Conservation (phyloP, 2,329 filamentous ascomycete species). For the Penicillium frequentans region DNA sequence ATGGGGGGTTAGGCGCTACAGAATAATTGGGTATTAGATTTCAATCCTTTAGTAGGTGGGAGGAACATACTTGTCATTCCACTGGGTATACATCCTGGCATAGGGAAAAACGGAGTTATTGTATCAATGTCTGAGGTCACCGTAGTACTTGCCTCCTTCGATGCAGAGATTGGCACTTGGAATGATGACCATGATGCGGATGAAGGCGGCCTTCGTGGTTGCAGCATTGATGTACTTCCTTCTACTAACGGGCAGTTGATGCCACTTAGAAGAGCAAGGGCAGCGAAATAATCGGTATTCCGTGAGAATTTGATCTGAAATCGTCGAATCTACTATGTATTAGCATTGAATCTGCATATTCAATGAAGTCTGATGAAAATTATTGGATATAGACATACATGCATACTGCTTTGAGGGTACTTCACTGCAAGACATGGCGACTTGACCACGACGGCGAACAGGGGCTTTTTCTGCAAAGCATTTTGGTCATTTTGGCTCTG, state of each 20-base stretch:
- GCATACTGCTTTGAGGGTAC: constrained; percentile 36
- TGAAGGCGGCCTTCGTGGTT: constrained; percentile 20
- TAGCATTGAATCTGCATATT: background rate
- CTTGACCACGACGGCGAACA: constrained; percentile 45
- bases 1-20: constrained; percentile 9
- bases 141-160: background rate
- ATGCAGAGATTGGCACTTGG: constrained; percentile 2
- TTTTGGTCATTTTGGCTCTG: constrained; percentile 18
- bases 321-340: constrained; percentile 37
- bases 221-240: constrained; percentile 27
- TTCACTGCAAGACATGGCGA: constrained; percentile 48
- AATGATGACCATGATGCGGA: constrained; percentile 29
- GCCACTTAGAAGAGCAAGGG: constrained; percentile 41
- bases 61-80: constrained; percentile 9
- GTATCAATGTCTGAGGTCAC: constrained; percentile 8
- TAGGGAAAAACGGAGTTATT: constrained; percentile 1
- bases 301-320: constrained; percentile 47
- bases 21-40: background rate
- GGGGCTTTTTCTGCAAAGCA: constrained; percentile 23
- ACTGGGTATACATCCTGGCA: constrained; percentile 1
- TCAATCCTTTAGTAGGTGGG: no score
- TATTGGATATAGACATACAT: constrained; percentile 17
- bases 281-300: constrained; percentile 42
- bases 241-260: constrained; percentile 47
- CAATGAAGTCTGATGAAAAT: background rate